A percentile compares a stretch with the other conserved stretches of the same genome.
These are phyloP conservation scores for Leccinellum luteum DNA, from an alignment of 768 basidiomycete species.

Conservation along the genomic window DNA sequence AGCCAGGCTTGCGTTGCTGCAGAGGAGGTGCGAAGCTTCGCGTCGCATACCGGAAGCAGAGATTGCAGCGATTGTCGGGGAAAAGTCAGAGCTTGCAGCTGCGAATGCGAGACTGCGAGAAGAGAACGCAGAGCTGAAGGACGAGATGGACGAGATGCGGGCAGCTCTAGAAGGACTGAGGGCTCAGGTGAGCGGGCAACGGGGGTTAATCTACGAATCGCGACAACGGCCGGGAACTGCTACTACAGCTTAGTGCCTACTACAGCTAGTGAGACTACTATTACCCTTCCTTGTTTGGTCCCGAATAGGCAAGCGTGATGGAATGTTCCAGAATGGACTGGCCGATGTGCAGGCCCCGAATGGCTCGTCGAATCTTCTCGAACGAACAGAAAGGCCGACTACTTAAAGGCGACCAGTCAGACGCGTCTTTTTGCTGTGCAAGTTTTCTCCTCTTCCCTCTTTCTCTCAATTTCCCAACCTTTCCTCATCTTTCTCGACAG, in stretches of 20 bases:
- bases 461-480: conserved; percentile 10
- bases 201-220: conserved; percentile 45
- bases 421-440: conserved; percentile 17
- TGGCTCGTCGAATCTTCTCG: conserved; percentile 43
- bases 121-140: conserved; percentile 53
- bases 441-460: conserved; percentile 4
- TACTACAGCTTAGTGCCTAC: not conserved
- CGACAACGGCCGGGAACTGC: conserved; percentile 37
- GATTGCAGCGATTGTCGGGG: conserved; percentile 43
- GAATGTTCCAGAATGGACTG: conserved; percentile 37
- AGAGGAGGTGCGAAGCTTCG: conserved; percentile 40
- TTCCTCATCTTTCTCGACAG: conserved; percentile 11
- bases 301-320: conserved; percentile 28
- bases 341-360: conserved; percentile 8
- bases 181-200: conserved; percentile 49
- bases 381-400: conserved; percentile 30
- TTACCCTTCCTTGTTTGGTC: not conserved
- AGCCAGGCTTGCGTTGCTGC: conserved; percentile 47
- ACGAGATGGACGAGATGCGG: conserved; percentile 63
- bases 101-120: conserved; percentile 54
- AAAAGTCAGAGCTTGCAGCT: conserved; percentile 45
- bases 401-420: conserved; percentile 34
- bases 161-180: conserved; percentile 70
- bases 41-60: conserved; percentile 38
- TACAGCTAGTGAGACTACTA: no score